Evolutionary conservation across 106 monocot species (phyloP).

Genomic region (Dioscorea alata): DNA sequence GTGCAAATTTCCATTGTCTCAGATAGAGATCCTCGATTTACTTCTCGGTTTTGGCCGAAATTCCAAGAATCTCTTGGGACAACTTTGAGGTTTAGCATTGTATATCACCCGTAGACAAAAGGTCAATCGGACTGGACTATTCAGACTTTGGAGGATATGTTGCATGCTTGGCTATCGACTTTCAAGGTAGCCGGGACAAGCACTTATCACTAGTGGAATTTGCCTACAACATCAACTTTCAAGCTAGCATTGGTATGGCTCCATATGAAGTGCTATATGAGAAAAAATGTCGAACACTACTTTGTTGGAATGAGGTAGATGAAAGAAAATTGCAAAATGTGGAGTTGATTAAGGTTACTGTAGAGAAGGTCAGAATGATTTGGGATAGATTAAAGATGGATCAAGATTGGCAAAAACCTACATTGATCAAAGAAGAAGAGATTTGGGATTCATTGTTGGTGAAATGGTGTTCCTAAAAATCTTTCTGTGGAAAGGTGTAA

Average conservation of each 20-base stretch:
- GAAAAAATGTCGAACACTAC: background rate
- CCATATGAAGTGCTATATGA: slow-evolving; percentile 11
- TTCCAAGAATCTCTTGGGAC: background rate
- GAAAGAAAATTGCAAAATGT: background rate
- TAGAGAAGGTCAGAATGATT: background rate
- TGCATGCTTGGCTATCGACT: background rate
- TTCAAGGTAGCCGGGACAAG: background rate
- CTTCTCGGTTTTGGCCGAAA: background rate
- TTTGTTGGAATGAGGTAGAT: background rate
- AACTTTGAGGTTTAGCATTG: background rate
- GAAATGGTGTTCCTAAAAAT: slow-evolving; percentile 1
- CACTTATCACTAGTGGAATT: background rate
- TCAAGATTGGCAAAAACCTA: background rate
- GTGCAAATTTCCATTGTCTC: background rate
- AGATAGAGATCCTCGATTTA: background rate
- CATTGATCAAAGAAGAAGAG: background rate
- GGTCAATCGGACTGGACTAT: background rate
- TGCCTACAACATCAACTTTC: too few species aligned
- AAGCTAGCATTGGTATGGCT: too few species aligned
- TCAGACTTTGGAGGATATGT: too few species aligned
- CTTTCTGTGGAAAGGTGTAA: background rate
- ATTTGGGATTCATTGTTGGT: background rate
- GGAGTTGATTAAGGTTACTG: background rate
- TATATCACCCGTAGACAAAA: background rate
- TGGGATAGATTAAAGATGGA: background rate